Conservation (phyloP, 208 protist genomes). For the Trypanosoma melophagium region DNA sequence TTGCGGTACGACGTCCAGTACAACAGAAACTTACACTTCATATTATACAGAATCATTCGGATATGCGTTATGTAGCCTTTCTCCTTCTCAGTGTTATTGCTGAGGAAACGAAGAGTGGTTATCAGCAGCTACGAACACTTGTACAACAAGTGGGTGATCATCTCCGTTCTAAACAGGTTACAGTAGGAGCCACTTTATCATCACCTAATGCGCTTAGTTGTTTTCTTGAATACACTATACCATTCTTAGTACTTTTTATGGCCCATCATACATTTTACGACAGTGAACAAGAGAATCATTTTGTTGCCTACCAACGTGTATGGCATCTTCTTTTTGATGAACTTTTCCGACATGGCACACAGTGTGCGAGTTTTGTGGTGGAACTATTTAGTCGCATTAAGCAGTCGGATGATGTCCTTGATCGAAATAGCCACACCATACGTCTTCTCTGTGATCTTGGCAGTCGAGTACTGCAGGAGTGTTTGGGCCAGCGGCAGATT, state of each 20-base stretch:
- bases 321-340: constrained; percentile 83
- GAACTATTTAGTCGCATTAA: constrained; percentile 79
- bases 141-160: constrained; percentile 52
- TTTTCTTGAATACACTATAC: constrained; percentile 81
- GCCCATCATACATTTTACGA: constrained; percentile 75
- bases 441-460: constrained; percentile 78
- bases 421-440: constrained; percentile 36
- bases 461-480: constrained; percentile 59
- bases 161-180: constrained; percentile 38
- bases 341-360: constrained; percentile 64
- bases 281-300: constrained; percentile 45
- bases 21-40: constrained; percentile 53
- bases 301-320: constrained; percentile 74
- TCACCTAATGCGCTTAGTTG: constrained; percentile 50
- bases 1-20: constrained; percentile 46
- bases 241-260: constrained; percentile 79
- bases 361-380: constrained; percentile 66
- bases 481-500: constrained; percentile 56
- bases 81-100: constrained; percentile 72
- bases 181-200: constrained; percentile 38
- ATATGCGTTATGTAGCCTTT: constrained; percentile 72
- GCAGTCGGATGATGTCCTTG: constrained; percentile 63
- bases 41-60: constrained; percentile 32
- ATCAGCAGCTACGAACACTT: constrained; percentile 42
- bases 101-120: constrained; percentile 57